Base-by-base conservation (phyloP, 345 rosid genomes). In the Trapa bicornis region DNA sequence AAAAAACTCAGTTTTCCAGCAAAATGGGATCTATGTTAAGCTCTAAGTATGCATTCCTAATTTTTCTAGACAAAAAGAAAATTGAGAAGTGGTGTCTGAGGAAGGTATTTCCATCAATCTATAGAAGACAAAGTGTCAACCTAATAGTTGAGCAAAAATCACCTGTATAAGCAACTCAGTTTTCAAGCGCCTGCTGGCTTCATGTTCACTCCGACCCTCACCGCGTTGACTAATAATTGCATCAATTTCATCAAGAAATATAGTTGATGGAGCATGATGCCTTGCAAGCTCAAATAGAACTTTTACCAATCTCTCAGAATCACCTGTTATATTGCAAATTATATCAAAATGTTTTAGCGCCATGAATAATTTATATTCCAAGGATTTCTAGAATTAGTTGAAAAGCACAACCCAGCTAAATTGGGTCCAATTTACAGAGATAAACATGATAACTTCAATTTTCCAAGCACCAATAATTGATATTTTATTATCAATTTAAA, bases 141-240 rank as follows among this genome's bases (percentile, higher is more conserved):
- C 8, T 8, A 58, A 32, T 58, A 58, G 63, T 33, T 5, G 2
- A 33, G 71, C 50, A 70, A 72, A 76, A 68, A 70, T 72, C 74
- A 89, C 99, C 92, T 94, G 99, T 71, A 94, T 85, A 67, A 94
- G 97, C n/a, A 94, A 88, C 80, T 94, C 99, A 2, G 99, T 94
- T 76, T 94, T 94, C 84, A 94, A 80, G 67, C 99, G 96, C 78
- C 99, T 83, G 70, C 99, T 94, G 62, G 99, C 97, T 83, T 94
- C 99, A 76, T 94, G 99, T 78, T 94, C 99, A 78, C 96, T 90
- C 22, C 83, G 81, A 43, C 85, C 99, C 85, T 86, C 96, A 64
- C 99, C 99, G 68, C 97, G 96, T 60, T 91, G 97, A 61, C 99
- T 94, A 68, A 94, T 91, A 52, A 94, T 91, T 5, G 99, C 99